phyloP scores from a whole-genome alignment of 352 stramenopile genomes.

The Globisporangium barbulae region DNA sequence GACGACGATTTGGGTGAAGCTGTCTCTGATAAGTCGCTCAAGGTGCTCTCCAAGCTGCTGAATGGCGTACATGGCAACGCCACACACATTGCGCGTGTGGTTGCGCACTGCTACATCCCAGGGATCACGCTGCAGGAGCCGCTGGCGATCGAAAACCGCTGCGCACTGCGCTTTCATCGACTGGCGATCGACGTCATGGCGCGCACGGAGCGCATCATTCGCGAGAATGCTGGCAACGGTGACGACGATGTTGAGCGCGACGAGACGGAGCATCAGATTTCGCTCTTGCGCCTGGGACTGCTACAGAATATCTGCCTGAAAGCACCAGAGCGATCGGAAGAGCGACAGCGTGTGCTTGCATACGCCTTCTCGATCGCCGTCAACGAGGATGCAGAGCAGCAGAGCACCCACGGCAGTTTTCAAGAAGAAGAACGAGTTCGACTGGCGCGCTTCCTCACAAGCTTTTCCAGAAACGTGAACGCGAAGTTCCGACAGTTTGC shows the following conservation, averaged over 20 bases:
- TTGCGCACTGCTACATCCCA: constrained; percentile 73
- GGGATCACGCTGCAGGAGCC: constrained; percentile 68
- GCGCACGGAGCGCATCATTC: constrained; percentile 28
- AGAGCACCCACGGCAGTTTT: constrained; percentile 22
- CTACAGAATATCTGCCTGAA: constrained; percentile 79
- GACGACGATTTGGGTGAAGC: constrained; percentile 37
- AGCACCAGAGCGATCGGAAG: constrained; percentile 65
- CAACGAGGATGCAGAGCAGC: constrained; percentile 17
- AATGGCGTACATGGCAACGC: constrained; percentile 51
- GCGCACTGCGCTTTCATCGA: constrained; percentile 64
- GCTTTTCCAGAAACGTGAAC: constrained; percentile 71
- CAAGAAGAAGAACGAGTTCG: constrained; percentile 54
- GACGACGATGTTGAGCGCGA: constrained; percentile 29
- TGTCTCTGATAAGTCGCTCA: constrained; percentile 35
- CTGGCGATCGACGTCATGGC: constrained; percentile 50
- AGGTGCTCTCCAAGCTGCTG: constrained; percentile 46
- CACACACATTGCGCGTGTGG: constrained; percentile 46
- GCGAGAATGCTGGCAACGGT: constrained; percentile 8
- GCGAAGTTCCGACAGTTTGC: constrained; percentile 80
- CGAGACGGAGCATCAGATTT: constrained; percentile 31
- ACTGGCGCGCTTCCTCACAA: constrained; percentile 64
- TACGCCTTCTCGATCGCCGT: constrained; percentile 47
- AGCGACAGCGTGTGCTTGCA: constrained; percentile 59
- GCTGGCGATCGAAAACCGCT: constrained; percentile 44
- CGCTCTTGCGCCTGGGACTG: constrained; percentile 47